phyloP scores from a whole-genome alignment of 164 flowering plant genomes.

The Macadamia tetraphylla region DNA sequence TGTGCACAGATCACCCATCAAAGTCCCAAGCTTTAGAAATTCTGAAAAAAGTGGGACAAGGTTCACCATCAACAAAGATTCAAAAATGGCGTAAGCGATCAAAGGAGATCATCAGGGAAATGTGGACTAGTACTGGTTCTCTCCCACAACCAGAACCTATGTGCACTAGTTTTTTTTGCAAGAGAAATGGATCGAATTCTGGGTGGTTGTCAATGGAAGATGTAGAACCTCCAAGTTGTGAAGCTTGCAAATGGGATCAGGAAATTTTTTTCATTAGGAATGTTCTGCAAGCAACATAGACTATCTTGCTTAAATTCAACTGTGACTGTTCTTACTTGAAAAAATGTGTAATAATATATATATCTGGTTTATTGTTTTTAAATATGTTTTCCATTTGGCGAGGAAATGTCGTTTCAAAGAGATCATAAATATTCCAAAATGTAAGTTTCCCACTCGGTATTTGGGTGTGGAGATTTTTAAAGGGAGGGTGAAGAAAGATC shows the following conservation, averaged over 20 bases:
- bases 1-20: background rate
- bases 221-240: slow-evolving; percentile 1
- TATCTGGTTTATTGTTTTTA: too few relatives aligned
- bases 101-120: background rate
- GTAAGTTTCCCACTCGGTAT: too few relatives aligned
- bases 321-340: too few relatives aligned
- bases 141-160: background rate
- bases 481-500: too few relatives aligned
- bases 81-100: slow-evolving; percentile 3
- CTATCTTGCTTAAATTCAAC: too few relatives aligned
- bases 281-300: background rate
- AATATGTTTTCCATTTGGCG: too few relatives aligned
- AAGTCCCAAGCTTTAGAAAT: background rate
- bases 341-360: too few relatives aligned
- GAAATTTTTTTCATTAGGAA: background rate
- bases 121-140: slow-evolving; percentile 2
- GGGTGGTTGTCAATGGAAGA: background rate
- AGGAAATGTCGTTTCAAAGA: too few relatives aligned
- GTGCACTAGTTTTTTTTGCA: background rate
- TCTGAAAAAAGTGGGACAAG: background rate
- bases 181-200: background rate
- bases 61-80: background rate
- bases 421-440: too few relatives aligned
- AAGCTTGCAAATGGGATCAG: background rate
- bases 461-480: too few relatives aligned